Evolutionary conservation across 2,329 filamentous ascomycete species (phyloP).

Genomic region (Conoideocrella luteorostrata): DNA sequence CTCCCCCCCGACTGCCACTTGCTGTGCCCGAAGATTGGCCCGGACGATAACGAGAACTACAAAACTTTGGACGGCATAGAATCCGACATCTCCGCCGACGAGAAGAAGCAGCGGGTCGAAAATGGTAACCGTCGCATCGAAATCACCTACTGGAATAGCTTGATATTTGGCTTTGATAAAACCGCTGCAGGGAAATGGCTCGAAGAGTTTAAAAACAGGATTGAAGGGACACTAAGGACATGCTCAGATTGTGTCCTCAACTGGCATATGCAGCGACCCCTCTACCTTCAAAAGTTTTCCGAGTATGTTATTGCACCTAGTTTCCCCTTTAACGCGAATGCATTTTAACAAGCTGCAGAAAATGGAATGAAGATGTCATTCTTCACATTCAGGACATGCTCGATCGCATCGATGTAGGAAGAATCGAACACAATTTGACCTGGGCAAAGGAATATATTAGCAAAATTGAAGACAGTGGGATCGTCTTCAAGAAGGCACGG

Average conservation of each 20-base stretch:
- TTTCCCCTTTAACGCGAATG: not conserved
- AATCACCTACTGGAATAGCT: constrained; percentile 59
- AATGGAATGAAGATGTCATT: constrained; percentile 45
- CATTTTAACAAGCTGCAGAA: constrained; percentile 22
- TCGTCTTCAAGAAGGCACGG: constrained; percentile 39
- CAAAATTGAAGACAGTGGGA: constrained; percentile 41
- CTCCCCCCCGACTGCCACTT: constrained; percentile 52
- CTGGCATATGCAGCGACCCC: constrained; percentile 64
- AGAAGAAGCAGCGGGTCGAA: constrained; percentile 47
- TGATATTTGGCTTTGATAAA: constrained; percentile 61
- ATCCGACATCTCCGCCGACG: constrained; percentile 40
- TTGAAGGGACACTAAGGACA: constrained; percentile 52
- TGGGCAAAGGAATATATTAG: constrained; percentile 50
- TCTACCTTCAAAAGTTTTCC: constrained; percentile 55
- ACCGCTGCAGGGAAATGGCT: constrained; percentile 55
- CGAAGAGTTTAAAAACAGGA: constrained; percentile 49
- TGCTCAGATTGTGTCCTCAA: constrained; percentile 68
- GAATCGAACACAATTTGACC: constrained; percentile 55
- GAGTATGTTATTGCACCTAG: constrained; percentile 37
- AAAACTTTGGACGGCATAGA: constrained; percentile 39
- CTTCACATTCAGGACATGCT: constrained; percentile 48
- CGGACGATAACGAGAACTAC: constrained; percentile 60
- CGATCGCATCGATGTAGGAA: constrained; percentile 52
- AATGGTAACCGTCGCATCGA: constrained; percentile 51
- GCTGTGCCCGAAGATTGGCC: constrained; percentile 58